Evolutionary conservation across 768 basidiomycete genomes (phyloP).

Genomic region (Mycena epipterygia): DNA sequence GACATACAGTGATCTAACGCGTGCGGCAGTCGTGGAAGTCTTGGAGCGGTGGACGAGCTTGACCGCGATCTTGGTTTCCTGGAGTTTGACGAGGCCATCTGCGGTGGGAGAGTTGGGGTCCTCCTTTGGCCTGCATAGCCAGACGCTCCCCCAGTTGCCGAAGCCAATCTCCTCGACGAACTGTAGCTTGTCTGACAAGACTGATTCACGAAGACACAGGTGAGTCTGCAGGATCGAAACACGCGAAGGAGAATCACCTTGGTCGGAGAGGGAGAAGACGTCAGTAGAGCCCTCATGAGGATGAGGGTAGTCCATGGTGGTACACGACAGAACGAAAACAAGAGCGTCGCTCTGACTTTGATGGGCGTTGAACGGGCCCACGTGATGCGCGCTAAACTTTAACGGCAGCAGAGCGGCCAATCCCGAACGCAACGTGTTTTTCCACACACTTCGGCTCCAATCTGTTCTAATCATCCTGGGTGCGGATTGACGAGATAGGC

Average conservation of each 20-base stretch:
- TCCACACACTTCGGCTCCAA: too few species aligned
- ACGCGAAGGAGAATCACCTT: slow-evolving; percentile 39
- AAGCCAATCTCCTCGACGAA: slow-evolving; percentile 79
- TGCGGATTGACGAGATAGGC: too few species aligned
- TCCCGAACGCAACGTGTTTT: too few species aligned
- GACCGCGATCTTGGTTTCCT: slow-evolving; percentile 80
- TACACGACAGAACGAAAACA: slow-evolving; percentile 1
- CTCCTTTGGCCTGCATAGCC: slow-evolving; percentile 79
- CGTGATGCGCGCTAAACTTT: too few species aligned
- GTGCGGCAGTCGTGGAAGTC: slow-evolving; percentile 87
- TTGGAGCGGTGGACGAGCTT: slow-evolving; percentile 95
- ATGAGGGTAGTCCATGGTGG: slow-evolving; percentile 54
- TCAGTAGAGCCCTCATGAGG: slow-evolving; percentile 61
- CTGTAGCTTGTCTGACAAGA: slow-evolving; percentile 75
- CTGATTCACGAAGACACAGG: slow-evolving; percentile 35
- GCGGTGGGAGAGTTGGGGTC: slow-evolving; percentile 48
- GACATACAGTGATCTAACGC: slow-evolving; percentile 88
- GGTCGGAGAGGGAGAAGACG: slow-evolving; percentile 83
- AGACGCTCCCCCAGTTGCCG: slow-evolving; percentile 87
- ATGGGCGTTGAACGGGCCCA: too few species aligned
- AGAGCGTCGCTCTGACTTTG: too few species aligned
- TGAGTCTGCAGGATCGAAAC: neutral
- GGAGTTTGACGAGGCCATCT: slow-evolving; percentile 52
- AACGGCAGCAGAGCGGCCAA: too few species aligned
- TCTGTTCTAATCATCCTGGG: too few species aligned